phyloP scores from a whole-genome alignment of 805 yeast species.

The Kodamaea jinghongensis region DNA sequence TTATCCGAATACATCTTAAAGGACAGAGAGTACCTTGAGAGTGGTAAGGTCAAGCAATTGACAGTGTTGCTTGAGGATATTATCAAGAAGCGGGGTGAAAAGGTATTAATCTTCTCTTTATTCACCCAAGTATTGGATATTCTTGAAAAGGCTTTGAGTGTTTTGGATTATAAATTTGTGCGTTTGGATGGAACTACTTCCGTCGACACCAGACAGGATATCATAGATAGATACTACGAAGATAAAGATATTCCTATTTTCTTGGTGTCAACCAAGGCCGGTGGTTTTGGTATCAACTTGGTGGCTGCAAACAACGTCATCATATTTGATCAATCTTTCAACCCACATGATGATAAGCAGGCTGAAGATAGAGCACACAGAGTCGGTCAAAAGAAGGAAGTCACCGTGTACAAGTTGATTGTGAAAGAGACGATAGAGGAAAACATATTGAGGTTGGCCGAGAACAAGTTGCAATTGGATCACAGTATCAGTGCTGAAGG shows the following conservation, averaged over 20 bases:
- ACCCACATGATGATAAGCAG: slow-evolving; percentile 97
- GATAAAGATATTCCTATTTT: slow-evolving; percentile 82
- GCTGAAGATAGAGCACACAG: slow-evolving; percentile 99
- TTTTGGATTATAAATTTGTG: slow-evolving; percentile 64
- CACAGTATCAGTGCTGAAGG: slow-evolving; percentile 49
- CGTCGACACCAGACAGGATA: slow-evolving; percentile 88
- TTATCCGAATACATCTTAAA: slow-evolving; percentile 52
- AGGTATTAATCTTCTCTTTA: slow-evolving; percentile 81
- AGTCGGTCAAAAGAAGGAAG: slow-evolving; percentile 90
- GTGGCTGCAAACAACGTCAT: slow-evolving; percentile 93
- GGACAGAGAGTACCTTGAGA: slow-evolving; percentile 52
- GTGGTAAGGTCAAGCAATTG: slow-evolving; percentile 73
- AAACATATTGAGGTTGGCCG: slow-evolving; percentile 80
- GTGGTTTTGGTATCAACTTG: slow-evolving; percentile 96
- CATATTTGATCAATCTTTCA: slow-evolving; percentile 90
- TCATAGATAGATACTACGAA: slow-evolving; percentile 85
- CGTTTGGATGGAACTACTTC: slow-evolving; percentile 92
- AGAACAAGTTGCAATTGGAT: slow-evolving; percentile 87
- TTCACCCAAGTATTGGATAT: slow-evolving; percentile 92
- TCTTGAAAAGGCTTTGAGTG: slow-evolving; percentile 69
- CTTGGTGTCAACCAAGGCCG: slow-evolving; percentile 90
- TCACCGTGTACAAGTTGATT: slow-evolving; percentile 72
- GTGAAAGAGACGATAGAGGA: slow-evolving; percentile 81
- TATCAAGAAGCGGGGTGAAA: slow-evolving; percentile 54
- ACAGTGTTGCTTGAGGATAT: slow-evolving; percentile 56